These are phyloP conservation scores for Mycena galopus DNA, from an alignment of 768 basidiomycete species.

Conservation along the genomic window DNA sequence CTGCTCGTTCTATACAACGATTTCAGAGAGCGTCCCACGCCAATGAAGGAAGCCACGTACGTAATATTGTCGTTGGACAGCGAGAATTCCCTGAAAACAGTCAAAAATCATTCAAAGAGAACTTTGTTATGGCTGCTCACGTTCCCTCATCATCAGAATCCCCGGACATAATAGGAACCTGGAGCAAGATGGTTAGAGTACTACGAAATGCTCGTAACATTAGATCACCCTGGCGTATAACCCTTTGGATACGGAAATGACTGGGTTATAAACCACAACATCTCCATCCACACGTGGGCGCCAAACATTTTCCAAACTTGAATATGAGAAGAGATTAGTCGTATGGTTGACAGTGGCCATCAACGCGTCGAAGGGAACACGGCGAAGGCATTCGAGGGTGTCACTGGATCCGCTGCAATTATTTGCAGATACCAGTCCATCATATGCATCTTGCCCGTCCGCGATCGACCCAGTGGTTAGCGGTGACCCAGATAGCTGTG, in stretches of 20 bases:
- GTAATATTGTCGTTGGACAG: conserved; percentile 19
- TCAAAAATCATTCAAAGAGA: too few species aligned
- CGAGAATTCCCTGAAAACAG: conserved; percentile 9
- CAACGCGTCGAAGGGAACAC: conserved; percentile 45
- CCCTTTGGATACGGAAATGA: conserved; percentile 49
- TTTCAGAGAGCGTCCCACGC: neutral
- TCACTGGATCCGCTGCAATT: conserved; percentile 44
- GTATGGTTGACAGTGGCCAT: conserved; percentile 48
- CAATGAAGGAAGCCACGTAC: neutral
- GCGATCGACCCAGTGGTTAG: conserved; percentile 1
- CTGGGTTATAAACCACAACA: conserved; percentile 50
- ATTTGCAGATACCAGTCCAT: conserved; percentile 15
- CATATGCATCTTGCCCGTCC: conserved; percentile 22
- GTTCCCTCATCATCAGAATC: conserved; percentile 26
- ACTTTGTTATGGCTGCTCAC: neutral
- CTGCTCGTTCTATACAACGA: conserved; percentile 29
- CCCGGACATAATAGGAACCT: conserved; percentile 25
- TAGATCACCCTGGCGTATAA: conserved; percentile 45
- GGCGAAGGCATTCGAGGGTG: conserved; percentile 50
- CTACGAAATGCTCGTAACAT: neutral
- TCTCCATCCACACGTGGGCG: conserved; percentile 55
- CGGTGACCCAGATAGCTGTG: conserved; percentile 19
- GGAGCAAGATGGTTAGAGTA: too few species aligned
- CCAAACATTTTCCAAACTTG: conserved; percentile 50
- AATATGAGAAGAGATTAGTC: conserved; percentile 47